phyloP scores from a whole-genome alignment of 192 early-diverging fungal genomes.

The Dissophora globulifera region DNA sequence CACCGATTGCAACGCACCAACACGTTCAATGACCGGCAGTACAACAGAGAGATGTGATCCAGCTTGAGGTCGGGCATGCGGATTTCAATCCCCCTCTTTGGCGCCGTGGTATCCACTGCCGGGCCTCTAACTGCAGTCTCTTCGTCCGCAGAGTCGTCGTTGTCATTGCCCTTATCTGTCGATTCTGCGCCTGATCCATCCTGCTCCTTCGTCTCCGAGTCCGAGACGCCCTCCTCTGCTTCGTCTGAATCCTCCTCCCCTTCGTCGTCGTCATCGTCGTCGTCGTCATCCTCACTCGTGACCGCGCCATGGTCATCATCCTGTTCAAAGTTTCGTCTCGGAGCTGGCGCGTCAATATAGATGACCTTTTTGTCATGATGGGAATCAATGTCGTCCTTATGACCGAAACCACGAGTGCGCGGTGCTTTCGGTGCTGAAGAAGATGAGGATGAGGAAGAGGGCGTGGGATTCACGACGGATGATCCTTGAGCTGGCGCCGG shows the following conservation, averaged over 20 bases:
- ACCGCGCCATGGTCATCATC: slow-evolving; percentile 49
- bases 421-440: background rate
- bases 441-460: background rate
- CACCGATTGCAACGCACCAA: slow-evolving; percentile 81
- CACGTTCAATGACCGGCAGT: slow-evolving; percentile 71
- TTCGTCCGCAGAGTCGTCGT: too few species aligned
- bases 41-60: slow-evolving; percentile 73
- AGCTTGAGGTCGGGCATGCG: slow-evolving; percentile 69
- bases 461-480: background rate
- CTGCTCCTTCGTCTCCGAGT: slow-evolving; percentile 22
- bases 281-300: slow-evolving; percentile 33
- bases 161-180: slow-evolving; percentile 41
- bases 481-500: background rate
- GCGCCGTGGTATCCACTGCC: background rate
- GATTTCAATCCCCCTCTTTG: slow-evolving; percentile 79
- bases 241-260: slow-evolving; percentile 46
- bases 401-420: background rate
- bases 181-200: slow-evolving; percentile 15
- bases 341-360: slow-evolving; percentile 18
- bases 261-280: slow-evolving; percentile 36
- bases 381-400: background rate
- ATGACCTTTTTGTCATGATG: slow-evolving; percentile 9
- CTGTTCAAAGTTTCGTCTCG: slow-evolving; percentile 32
- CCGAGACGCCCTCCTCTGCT: slow-evolving; percentile 33
- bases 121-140: slow-evolving; percentile 7